Percentiles rank a stretch among this genome's conserved stretches.
Conservation (phyloP, 257 asterid genomes). For the Petrea volubilis region DNA sequence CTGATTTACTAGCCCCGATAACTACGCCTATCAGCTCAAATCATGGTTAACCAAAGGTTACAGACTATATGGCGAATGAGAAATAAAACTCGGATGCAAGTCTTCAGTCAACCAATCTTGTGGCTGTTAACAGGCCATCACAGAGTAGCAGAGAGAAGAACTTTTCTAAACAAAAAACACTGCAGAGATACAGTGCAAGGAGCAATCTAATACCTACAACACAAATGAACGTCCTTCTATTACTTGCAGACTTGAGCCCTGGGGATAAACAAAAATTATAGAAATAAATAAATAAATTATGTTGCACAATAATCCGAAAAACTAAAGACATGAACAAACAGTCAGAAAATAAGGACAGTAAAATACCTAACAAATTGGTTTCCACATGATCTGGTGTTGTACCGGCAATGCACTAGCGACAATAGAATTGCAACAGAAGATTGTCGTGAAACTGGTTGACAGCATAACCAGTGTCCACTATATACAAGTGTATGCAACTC, state of each 20-base stretch:
- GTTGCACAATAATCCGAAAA: slow-evolving; percentile 3
- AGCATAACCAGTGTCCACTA: slow-evolving; percentile 25
- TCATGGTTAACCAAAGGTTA: slow-evolving; percentile 36
- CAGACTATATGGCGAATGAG: slow-evolving; percentile 4
- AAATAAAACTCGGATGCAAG: slow-evolving; percentile 20
- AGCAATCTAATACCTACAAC: slow-evolving; percentile 36
- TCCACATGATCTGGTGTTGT: slow-evolving; percentile 41
- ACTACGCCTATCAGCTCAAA: slow-evolving; percentile 30
- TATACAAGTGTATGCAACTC: slow-evolving; percentile 39
- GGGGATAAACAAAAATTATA: slow-evolving; percentile 3
- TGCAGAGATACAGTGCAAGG: slow-evolving; percentile 33
- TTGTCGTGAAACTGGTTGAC: slow-evolving; percentile 33
- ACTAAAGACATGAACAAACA: slow-evolving; percentile 4
- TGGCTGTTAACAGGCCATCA: slow-evolving; percentile 28
- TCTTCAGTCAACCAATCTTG: slow-evolving; percentile 38
- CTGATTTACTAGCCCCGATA: slow-evolving; percentile 33
- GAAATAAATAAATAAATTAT: not conserved
- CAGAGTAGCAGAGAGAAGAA: slow-evolving; percentile 8
- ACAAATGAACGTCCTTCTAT: slow-evolving; percentile 30
- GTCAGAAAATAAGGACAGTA: not conserved
- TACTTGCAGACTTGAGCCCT: slow-evolving; percentile 44
- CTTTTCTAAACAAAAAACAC: slow-evolving; percentile 18
- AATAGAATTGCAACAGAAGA: slow-evolving; percentile 29
- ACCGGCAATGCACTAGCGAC: slow-evolving; percentile 39
- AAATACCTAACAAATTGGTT: slow-evolving; percentile 51